These are phyloP conservation scores for Mortierella sp. DNA, from an alignment of 371 early-diverging fungal genomes.

Conservation along the genomic window DNA sequence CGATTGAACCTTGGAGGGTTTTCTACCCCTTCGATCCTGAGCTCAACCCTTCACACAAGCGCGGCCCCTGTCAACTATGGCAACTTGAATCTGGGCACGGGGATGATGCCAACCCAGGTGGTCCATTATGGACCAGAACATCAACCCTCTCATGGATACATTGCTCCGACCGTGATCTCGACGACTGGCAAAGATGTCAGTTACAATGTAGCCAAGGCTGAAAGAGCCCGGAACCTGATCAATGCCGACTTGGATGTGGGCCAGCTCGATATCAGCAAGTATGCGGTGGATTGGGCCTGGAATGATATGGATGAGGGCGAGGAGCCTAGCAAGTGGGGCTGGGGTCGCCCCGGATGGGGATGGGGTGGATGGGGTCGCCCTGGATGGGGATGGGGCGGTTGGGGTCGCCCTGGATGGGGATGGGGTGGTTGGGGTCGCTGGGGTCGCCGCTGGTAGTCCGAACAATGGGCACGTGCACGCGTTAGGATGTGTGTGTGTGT, in stretches of 20 bases:
- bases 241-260: conserved; percentile 26
- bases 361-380: neutral
- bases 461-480: no score
- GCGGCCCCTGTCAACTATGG: conserved; percentile 44
- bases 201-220: conserved; percentile 32
- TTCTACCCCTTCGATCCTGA: conserved; percentile 17
- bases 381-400: conserved; percentile 5
- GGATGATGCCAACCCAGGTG: conserved; percentile 42
- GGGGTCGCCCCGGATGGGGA: conserved; percentile 14
- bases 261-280: neutral
- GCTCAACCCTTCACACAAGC: conserved; percentile 32
- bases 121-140: conserved; percentile 46
- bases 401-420: neutral
- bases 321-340: conserved; percentile 18
- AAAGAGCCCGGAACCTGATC: conserved; percentile 20
- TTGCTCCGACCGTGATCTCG: conserved; percentile 29
- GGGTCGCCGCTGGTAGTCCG: neutral
- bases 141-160: conserved; percentile 29
- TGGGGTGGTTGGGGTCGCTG: neutral
- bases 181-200: conserved; percentile 36
- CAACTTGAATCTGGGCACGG: conserved; percentile 43
- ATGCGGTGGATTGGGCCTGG: conserved; percentile 8
- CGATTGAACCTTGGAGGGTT: conserved; percentile 30
- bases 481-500: neutral
- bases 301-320: conserved; percentile 6